Conservation (phyloP, 2,329 filamentous ascomycete species). For the Xylaria multiplex region DNA sequence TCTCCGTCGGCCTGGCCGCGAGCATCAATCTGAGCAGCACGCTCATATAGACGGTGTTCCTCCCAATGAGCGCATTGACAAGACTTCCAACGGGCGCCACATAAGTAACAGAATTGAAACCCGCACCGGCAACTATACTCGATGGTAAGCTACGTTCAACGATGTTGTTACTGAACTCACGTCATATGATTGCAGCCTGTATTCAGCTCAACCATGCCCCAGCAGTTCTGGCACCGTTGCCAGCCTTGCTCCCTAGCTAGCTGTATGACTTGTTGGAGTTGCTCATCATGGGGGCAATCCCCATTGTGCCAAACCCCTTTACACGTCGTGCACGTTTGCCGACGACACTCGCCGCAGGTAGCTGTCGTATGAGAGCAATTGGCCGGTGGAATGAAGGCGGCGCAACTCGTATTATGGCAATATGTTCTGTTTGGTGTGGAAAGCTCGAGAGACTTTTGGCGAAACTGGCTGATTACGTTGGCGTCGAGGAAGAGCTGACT, state of each 20-base stretch:
- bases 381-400: slow-evolving; percentile 55
- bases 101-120: slow-evolving; percentile 50
- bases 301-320: slow-evolving; percentile 57
- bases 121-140: slow-evolving; percentile 58
- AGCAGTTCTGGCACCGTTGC: slow-evolving; percentile 61
- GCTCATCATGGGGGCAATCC: slow-evolving; percentile 59
- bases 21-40: not conserved
- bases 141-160: slow-evolving; percentile 6
- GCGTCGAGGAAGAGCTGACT: slow-evolving; percentile 51
- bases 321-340: slow-evolving; percentile 61
- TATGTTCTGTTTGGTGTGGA: slow-evolving; percentile 61
- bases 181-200: slow-evolving; percentile 66
- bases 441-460: slow-evolving; percentile 59
- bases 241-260: slow-evolving; percentile 58
- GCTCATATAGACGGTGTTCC: not conserved
- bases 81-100: slow-evolving; percentile 44
- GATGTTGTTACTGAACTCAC: slow-evolving; percentile 52
- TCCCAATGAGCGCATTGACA: slow-evolving; percentile 47
- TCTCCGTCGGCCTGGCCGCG: not conserved
- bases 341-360: slow-evolving; percentile 55
- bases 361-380: slow-evolving; percentile 51
- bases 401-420: slow-evolving; percentile 58
- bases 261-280: slow-evolving; percentile 52
- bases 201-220: slow-evolving; percentile 58
- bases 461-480: slow-evolving; percentile 51